A percentile compares a stretch with the other conserved stretches of the same genome.
These are phyloP conservation scores for Dichomitus squalens DNA, from an alignment of 1,284 basidiomycete species.

Conservation along the genomic window DNA sequence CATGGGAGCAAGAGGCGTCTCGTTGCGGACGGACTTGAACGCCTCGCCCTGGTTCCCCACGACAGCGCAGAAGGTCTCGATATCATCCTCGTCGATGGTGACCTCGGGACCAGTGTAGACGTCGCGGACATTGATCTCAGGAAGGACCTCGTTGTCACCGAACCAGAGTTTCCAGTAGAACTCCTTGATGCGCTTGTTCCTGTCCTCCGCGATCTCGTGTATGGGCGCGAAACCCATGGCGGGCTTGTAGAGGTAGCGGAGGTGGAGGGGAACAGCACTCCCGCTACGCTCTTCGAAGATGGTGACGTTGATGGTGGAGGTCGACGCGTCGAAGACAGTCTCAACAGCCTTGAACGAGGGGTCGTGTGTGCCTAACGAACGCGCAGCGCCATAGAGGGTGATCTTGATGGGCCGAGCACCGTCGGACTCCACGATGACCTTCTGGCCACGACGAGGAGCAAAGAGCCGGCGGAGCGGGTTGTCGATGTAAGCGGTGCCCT, in stretches of 20 bases:
- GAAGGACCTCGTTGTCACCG: conserved; percentile 78
- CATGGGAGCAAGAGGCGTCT: conserved; percentile 87
- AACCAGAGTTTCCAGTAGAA: conserved; percentile 99
- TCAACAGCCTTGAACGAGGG: conserved; percentile 84
- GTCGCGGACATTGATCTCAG: conserved; percentile 74
- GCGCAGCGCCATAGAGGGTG: conserved; percentile 74
- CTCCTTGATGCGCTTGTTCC: conserved; percentile 92
- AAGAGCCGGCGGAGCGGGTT: conserved; percentile 92
- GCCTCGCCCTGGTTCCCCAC: conserved; percentile 92
- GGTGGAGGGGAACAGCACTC: conserved; percentile 76
- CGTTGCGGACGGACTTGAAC: conserved; percentile 80
- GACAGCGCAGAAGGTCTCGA: conserved; percentile 92
- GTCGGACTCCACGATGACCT: conserved; percentile 61
- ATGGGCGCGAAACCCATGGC: conserved; percentile 91
- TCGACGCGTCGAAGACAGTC: conserved; percentile 59
- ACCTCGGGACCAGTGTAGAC: conserved; percentile 86
- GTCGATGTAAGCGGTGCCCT: conserved; percentile 82
- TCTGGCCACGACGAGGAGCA: conserved; percentile 80
- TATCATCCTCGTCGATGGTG: conserved; percentile 71
- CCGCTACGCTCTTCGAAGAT: conserved; percentile 86
- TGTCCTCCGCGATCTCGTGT: conserved; percentile 85
- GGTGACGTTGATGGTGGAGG: conserved; percentile 71
- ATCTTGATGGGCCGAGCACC: conserved; percentile 57
- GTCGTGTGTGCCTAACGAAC: conserved; percentile 79
- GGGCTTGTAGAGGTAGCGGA: conserved; percentile 89